Evolutionary conservation across 108 stramenopile species (phyloP).

Genomic region (Ochromonas danica): DNA sequence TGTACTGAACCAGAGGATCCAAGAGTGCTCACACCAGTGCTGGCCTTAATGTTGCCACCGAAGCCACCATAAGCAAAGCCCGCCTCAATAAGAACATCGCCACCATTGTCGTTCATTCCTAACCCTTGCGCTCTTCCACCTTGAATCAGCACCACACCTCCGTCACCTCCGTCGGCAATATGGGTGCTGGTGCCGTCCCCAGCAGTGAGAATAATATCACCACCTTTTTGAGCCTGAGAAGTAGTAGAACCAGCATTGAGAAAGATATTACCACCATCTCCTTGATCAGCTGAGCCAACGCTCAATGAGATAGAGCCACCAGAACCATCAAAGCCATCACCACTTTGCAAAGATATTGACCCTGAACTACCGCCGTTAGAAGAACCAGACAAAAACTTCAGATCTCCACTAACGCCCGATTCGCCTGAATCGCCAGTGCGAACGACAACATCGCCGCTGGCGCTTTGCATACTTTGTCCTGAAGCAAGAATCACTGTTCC

Average conservation of each 20-base stretch:
- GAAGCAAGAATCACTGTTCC: constrained; percentile 41
- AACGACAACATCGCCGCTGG: background rate
- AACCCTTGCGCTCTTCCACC: constrained; percentile 43
- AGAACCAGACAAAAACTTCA: background rate
- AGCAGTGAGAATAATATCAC: background rate
- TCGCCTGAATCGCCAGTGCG: background rate
- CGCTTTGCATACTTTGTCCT: constrained; percentile 8
- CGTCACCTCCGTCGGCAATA: too few relatives aligned
- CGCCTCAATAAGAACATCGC: too few relatives aligned
- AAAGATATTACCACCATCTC: background rate
- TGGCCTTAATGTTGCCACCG: background rate
- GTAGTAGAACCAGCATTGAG: background rate
- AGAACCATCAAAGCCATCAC: too few relatives aligned
- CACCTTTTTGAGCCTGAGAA: background rate
- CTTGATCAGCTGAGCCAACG: background rate
- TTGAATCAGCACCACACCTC: too few relatives aligned
- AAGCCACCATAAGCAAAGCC: background rate
- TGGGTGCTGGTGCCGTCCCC: too few relatives aligned
- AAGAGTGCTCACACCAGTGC: background rate
- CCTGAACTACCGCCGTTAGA: too few relatives aligned
- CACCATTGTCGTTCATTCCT: too few relatives aligned
- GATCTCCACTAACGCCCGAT: constrained; percentile 1
- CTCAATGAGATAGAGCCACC: background rate
- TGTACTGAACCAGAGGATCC: constrained; percentile 21
- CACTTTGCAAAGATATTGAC: background rate